These are phyloP conservation scores for Nectriaceae sp. DNA, from an alignment of 2,329 filamentous ascomycete genomes.

Conservation along the genomic window DNA sequence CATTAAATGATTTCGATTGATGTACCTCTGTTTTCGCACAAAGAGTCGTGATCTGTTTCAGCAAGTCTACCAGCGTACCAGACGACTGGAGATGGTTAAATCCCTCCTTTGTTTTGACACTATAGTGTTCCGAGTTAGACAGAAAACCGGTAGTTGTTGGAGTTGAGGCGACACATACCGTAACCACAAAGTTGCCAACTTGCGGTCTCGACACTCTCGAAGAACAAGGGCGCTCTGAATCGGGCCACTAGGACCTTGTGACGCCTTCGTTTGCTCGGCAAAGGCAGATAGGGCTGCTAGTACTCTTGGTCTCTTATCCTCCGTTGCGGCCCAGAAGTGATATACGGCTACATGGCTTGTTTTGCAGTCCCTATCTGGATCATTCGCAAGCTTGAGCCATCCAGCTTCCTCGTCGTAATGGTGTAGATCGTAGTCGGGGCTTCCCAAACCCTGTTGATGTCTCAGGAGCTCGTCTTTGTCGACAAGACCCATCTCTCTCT, in stretches of 20 bases:
- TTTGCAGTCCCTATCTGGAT: constrained; percentile 10
- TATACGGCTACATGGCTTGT: constrained; percentile 12
- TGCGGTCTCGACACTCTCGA: neutral
- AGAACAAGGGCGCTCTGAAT: neutral
- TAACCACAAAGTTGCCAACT: neutral
- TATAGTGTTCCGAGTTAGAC: no score
- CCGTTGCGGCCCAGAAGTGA: constrained; percentile 17
- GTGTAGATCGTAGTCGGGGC: constrained; percentile 19
- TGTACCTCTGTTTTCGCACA: no score
- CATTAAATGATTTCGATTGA: no score
- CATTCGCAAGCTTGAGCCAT: constrained; percentile 11
- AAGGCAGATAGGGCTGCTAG: neutral
- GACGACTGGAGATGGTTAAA: no score
- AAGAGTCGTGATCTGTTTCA: no score
- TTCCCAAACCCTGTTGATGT: constrained; percentile 9
- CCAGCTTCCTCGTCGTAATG: constrained; percentile 18
- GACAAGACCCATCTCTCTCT: constrained; percentile 17
- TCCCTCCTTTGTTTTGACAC: no score
- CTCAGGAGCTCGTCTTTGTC: constrained; percentile 15
- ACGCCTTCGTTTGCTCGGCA: neutral
- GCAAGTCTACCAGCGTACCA: no score
- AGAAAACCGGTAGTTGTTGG: no score
- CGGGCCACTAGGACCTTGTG: neutral
- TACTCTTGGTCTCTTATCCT: neutral
- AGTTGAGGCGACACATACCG: no score